Evolutionary conservation across 208 protist genomes (phyloP).

Genomic region (Crithidia fasciculata): DNA sequence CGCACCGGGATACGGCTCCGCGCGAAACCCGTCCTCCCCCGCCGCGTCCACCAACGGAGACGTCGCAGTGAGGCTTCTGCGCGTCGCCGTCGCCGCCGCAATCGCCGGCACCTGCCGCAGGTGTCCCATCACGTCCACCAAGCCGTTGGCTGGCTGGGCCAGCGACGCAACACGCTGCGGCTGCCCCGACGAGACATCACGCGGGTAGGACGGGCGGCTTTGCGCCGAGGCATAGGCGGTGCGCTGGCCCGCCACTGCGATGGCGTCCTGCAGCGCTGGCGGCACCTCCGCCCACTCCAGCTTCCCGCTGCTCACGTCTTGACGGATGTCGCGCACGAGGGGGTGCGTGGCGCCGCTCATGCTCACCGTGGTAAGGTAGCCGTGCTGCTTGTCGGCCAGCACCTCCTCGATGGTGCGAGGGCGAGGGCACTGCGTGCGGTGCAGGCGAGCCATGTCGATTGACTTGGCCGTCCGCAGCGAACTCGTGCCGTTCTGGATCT

Average conservation of each 20-base stretch:
- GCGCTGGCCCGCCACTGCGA: slow-evolving; percentile 3
- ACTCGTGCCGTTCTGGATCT: slow-evolving; percentile 39
- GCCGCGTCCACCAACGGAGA: slow-evolving; percentile 2
- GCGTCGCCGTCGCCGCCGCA: slow-evolving; percentile 9
- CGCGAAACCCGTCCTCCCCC: background rate
- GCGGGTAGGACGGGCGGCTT: background rate
- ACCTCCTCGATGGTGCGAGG: slow-evolving; percentile 74
- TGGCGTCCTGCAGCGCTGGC: slow-evolving; percentile 33
- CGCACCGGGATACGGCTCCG: background rate
- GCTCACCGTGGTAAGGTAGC: slow-evolving; percentile 13
- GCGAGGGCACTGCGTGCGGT: slow-evolving; percentile 56
- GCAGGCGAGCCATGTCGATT: slow-evolving; percentile 43
- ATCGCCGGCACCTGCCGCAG: slow-evolving; percentile 19
- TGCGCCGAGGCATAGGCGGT: background rate
- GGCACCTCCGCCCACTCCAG: slow-evolving; percentile 65
- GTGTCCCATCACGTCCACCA: slow-evolving; percentile 33
- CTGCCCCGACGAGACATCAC: background rate
- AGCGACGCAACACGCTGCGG: slow-evolving; percentile 18
- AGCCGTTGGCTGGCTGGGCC: slow-evolving; percentile 18
- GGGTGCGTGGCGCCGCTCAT: slow-evolving; percentile 7
- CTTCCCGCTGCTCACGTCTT: slow-evolving; percentile 57
- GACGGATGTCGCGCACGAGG: slow-evolving; percentile 42
- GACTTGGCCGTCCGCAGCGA: slow-evolving; percentile 61
- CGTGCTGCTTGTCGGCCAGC: slow-evolving; percentile 51
- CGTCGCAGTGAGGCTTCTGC: slow-evolving; percentile 1